Conservation (phyloP, 495 filamentous ascomycete species). For the Penicillium tannophilum region DNA sequence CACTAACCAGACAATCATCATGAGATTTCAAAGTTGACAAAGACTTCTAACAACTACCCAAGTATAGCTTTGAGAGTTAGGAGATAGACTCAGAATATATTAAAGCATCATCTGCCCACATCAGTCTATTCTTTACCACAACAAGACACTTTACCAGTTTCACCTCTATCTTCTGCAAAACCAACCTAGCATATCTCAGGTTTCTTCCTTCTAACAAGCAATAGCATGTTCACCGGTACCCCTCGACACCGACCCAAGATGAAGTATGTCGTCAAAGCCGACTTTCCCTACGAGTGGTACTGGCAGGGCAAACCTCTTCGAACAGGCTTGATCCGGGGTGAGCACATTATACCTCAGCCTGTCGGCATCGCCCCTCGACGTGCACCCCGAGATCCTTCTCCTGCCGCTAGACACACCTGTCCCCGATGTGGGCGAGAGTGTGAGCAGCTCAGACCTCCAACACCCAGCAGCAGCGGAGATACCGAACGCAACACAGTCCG, state of each 20-base stretch:
- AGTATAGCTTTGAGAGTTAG: background rate
- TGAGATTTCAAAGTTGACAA: background rate
- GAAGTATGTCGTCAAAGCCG: background rate
- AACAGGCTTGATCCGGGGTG: constrained; percentile 11
- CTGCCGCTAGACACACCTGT: constrained; percentile 2
- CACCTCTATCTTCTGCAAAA: background rate
- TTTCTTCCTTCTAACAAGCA: background rate
- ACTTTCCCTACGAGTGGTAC: constrained; percentile 17
- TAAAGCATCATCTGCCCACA: constrained; percentile 6
- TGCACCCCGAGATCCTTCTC: background rate
- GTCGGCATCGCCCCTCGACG: background rate
- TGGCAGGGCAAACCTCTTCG: constrained; percentile 28
- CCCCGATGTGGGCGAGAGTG: constrained; percentile 7
- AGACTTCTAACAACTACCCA: background rate
- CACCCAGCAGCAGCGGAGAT: background rate
- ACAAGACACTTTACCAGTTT: constrained; percentile 11
- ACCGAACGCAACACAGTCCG: background rate
- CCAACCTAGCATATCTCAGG: background rate
- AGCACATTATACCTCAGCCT: constrained; percentile 5
- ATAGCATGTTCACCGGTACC: background rate
- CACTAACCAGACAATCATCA: background rate
- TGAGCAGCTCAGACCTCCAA: background rate
- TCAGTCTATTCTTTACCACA: constrained; percentile 8
- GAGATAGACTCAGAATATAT: constrained; percentile 8
- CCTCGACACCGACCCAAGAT: background rate